Evolutionary conservation across 2,329 filamentous ascomycete species (phyloP).

Genomic region (Ceratocystis papillata): DNA sequence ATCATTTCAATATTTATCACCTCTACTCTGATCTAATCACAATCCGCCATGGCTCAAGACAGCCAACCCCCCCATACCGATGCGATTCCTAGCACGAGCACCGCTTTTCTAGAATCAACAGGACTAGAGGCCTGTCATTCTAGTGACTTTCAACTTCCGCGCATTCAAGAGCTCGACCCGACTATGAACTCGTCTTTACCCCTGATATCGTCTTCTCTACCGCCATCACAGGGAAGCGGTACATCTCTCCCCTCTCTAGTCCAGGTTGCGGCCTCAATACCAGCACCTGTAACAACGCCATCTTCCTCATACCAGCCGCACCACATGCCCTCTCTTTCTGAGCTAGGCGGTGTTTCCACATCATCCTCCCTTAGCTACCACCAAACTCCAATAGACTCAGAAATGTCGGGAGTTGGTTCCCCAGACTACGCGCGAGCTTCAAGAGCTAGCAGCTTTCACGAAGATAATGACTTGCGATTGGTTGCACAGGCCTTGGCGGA

Average conservation of each 20-base stretch:
- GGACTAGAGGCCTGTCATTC: neutral
- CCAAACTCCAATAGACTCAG: slow-evolving; percentile 23
- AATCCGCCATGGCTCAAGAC: slow-evolving; percentile 8
- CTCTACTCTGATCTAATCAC: neutral
- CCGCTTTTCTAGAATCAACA: slow-evolving; percentile 11
- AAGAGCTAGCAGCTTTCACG: slow-evolving; percentile 22
- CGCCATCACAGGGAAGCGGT: slow-evolving; percentile 4
- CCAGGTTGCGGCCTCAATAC: slow-evolving; percentile 14
- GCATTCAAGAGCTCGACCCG: slow-evolving; percentile 20
- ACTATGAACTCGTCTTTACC: slow-evolving; percentile 13
- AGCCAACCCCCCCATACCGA: neutral
- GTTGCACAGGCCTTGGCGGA: slow-evolving; percentile 24
- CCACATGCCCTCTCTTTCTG: slow-evolving; percentile 20
- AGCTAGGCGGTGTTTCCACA: slow-evolving; percentile 18
- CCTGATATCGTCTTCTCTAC: slow-evolving; percentile 7
- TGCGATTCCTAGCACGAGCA: slow-evolving; percentile 4
- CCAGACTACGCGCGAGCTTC: slow-evolving; percentile 21
- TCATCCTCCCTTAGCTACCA: slow-evolving; percentile 21
- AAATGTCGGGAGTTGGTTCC: slow-evolving; percentile 22
- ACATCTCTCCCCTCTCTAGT: slow-evolving; percentile 19
- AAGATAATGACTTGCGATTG: slow-evolving; percentile 22
- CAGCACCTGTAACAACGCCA: slow-evolving; percentile 7
- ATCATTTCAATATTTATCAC: neutral
- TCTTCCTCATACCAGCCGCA: slow-evolving; percentile 11
- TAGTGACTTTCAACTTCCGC: slow-evolving; percentile 17